A percentile compares a stretch with the other conserved stretches of the same genome.
These are phyloP conservation scores for Trichoderma atroviride DNA, from an alignment of 2,329 filamentous ascomycete genomes.

Conservation along the genomic window DNA sequence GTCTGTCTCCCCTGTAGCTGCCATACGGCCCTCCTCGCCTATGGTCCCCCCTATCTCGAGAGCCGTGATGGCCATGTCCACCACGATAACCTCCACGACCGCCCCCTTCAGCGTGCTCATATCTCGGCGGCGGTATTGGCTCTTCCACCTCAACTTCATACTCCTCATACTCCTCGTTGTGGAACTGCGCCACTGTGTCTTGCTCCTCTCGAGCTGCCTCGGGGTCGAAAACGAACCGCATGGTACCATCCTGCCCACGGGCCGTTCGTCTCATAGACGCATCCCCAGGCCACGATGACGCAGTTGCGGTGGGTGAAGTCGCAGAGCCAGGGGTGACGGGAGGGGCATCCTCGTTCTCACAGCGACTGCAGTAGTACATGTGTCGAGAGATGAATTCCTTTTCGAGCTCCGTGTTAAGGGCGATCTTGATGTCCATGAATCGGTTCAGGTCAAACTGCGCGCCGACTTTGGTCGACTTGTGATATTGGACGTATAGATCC, in stretches of 20 bases:
- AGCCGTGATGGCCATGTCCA: conserved; percentile 29
- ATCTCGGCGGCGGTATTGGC: conserved; percentile 42
- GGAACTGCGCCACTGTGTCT: conserved; percentile 67
- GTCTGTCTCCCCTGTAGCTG: conserved; percentile 40
- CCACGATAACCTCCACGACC: conserved; percentile 37
- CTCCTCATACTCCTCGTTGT: conserved; percentile 74
- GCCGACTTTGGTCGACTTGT: conserved; percentile 73
- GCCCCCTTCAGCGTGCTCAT: conserved; percentile 28
- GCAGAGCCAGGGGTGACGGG: conserved; percentile 31
- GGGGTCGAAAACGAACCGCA: conserved; percentile 86
- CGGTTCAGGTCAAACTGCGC: conserved; percentile 70
- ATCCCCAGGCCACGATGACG: conserved; percentile 43
- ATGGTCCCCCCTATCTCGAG: conserved; percentile 40
- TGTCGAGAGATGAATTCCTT: conserved; percentile 63
- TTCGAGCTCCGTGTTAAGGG: conserved; percentile 80
- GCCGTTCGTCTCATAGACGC: conserved; percentile 38
- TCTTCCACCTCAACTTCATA: conserved; percentile 79
- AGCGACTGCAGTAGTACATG: conserved; percentile 60
- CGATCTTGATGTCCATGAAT: conserved; percentile 85
- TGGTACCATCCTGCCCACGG: conserved; percentile 67
- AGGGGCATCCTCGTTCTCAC: conserved; percentile 46
- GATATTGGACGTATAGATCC: conserved; percentile 88
- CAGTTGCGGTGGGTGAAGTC: conserved; percentile 45
- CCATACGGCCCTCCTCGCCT: conserved; percentile 41
- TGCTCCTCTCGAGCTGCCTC: conserved; percentile 74